Conservation (phyloP, 805 yeast species). For the Kuraishia hungarica region DNA sequence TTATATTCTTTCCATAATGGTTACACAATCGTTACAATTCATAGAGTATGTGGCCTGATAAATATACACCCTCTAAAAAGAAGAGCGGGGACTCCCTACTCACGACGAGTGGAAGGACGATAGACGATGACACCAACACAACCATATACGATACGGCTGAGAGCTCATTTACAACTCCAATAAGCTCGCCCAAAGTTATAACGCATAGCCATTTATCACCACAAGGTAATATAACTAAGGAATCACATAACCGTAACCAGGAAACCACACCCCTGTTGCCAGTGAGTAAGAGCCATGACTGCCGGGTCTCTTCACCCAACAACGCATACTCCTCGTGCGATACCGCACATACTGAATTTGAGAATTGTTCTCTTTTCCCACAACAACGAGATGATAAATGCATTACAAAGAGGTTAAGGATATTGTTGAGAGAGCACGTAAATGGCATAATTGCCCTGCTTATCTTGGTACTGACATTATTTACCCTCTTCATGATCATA, state of each 20-base stretch:
- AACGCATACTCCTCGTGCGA: background rate
- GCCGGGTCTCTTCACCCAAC: background rate
- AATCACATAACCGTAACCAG: background rate
- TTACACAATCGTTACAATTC: no score
- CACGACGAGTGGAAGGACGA: background rate
- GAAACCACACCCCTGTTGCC: background rate
- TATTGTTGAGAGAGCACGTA: background rate
- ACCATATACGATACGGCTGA: background rate
- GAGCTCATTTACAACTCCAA: background rate
- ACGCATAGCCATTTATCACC: background rate
- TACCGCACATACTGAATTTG: background rate
- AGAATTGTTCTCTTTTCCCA: background rate
- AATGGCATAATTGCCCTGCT: background rate
- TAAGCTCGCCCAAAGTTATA: background rate
- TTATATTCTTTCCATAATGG: no score
- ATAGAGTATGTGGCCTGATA: background rate
- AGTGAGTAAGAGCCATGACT: background rate
- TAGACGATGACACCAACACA: background rate
- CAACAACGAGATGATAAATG: background rate
- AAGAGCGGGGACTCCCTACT: background rate
- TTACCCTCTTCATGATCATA: background rate
- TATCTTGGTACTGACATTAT: background rate
- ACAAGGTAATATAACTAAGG: background rate
- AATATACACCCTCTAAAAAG: background rate
- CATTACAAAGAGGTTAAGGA: background rate